phyloP scores from a whole-genome alignment of 2,329 filamentous ascomycete genomes.

The Colletotrichum cordylinicola region DNA sequence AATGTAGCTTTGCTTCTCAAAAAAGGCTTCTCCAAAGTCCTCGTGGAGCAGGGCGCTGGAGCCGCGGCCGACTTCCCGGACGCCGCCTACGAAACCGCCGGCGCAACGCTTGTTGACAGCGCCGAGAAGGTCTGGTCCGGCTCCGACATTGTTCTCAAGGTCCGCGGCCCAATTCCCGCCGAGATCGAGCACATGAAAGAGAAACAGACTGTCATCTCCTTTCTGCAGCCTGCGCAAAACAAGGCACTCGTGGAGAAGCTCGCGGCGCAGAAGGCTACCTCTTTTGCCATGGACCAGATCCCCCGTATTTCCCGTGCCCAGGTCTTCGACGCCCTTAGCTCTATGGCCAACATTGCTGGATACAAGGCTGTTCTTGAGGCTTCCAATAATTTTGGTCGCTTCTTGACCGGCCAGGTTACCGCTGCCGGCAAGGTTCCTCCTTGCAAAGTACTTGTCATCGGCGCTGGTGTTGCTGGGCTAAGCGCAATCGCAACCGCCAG shows the following conservation, averaged over 20 bases:
- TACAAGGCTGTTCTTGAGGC: conserved; percentile 93
- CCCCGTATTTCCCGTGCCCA: conserved; percentile 89
- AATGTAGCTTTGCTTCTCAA: conserved; percentile 84
- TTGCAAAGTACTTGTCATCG: conserved; percentile 89
- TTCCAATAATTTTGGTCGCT: conserved; percentile 87
- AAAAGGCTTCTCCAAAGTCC: conserved; percentile 79
- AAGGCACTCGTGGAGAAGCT: conserved; percentile 76
- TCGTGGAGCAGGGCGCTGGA: conserved; percentile 85
- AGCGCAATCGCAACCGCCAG: conserved; percentile 88
- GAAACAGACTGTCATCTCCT: conserved; percentile 79
- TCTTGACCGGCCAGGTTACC: conserved; percentile 88
- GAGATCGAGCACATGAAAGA: conserved; percentile 74
- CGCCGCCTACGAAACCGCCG: conserved; percentile 76
- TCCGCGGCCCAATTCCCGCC: conserved; percentile 73
- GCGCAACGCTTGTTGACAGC: conserved; percentile 76
- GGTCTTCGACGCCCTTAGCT: conserved; percentile 86
- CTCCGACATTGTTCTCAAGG: conserved; percentile 83
- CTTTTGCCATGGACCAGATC: conserved; percentile 93
- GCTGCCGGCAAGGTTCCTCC: conserved; percentile 90
- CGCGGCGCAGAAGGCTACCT: conserved; percentile 72
- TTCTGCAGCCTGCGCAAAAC: conserved; percentile 85
- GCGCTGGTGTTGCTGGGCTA: conserved; percentile 86
- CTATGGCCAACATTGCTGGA: conserved; percentile 93
- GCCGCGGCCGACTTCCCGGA: conserved; percentile 78
- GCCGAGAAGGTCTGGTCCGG: conserved; percentile 73